Evolutionary conservation across 1,139 yeast species (phyloP).

Genomic region (Geotrichum restrictum): DNA sequence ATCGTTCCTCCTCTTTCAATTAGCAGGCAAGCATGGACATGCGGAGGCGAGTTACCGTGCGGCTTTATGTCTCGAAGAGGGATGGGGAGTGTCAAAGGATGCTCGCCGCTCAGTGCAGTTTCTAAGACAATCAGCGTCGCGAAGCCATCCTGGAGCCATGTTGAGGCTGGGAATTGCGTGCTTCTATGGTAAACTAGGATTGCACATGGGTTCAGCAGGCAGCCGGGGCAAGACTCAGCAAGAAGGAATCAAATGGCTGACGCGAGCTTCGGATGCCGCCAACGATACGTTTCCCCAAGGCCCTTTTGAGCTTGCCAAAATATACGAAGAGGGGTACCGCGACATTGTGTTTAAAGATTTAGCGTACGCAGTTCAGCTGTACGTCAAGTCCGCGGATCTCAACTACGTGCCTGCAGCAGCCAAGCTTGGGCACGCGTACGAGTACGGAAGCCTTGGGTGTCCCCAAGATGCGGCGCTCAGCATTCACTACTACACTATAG

Average conservation of each 20-base stretch:
- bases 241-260: slow-evolving; percentile 88
- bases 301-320: slow-evolving; percentile 85
- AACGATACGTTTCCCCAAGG: slow-evolving; percentile 85
- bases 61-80: slow-evolving; percentile 87
- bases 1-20: slow-evolving; percentile 70
- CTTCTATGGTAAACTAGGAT: slow-evolving; percentile 80
- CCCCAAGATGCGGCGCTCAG: slow-evolving; percentile 81
- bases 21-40: slow-evolving; percentile 92
- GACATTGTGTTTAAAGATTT: slow-evolving; percentile 83
- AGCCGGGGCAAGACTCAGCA: slow-evolving; percentile 56
- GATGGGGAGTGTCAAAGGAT: slow-evolving; percentile 87
- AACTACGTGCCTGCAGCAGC: slow-evolving; percentile 81
- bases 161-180: slow-evolving; percentile 83
- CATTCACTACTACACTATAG: slow-evolving; percentile 88
- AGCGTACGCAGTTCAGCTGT: slow-evolving; percentile 80
- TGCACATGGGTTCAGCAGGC: slow-evolving; percentile 33
- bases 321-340: slow-evolving; percentile 75
- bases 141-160: slow-evolving; percentile 95
- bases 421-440: slow-evolving; percentile 77
- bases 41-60: slow-evolving; percentile 88
- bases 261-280: slow-evolving; percentile 80
- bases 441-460: slow-evolving; percentile 69
- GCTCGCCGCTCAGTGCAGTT: slow-evolving; percentile 81
- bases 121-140: slow-evolving; percentile 80
- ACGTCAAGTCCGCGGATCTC: slow-evolving; percentile 83